Conservation (phyloP, 148 eudicot species). For the Chenopodium berlandieri region DNA sequence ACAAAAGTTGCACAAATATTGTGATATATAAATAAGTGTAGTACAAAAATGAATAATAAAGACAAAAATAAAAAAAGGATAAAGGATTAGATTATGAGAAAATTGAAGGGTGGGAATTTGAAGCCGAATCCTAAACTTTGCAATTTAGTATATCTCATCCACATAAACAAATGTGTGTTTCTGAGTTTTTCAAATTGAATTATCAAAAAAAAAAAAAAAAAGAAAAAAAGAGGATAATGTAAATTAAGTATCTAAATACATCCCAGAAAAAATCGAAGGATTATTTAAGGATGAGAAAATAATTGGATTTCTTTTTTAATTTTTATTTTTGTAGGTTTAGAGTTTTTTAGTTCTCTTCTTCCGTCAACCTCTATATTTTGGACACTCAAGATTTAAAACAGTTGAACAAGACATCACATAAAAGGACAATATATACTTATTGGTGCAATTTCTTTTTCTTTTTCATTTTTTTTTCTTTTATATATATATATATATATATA, state of each 20-base stretch:
- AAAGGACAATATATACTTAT: slow-evolving; percentile 17
- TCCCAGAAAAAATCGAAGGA: neutral
- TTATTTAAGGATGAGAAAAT: neutral
- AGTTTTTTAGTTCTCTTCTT: neutral
- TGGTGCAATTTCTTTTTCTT: no score
- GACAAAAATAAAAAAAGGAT: slow-evolving; percentile 25
- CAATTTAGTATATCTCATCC: slow-evolving; percentile 45
- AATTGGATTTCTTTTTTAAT: neutral
- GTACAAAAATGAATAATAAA: slow-evolving; percentile 5
- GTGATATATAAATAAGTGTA: slow-evolving; percentile 21
- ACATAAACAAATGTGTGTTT: slow-evolving; percentile 62
- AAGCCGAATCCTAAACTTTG: slow-evolving; percentile 41
- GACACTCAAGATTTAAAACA: neutral
- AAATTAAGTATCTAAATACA: neutral
- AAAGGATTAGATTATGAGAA: slow-evolving; percentile 31
- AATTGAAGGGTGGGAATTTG: slow-evolving; percentile 61
- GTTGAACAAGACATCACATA: slow-evolving; percentile 21
- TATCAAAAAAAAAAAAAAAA: slow-evolving; percentile 7
- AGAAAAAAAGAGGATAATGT: neutral
- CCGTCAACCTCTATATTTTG: neutral
- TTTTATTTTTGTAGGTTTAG: no score
- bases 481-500: no score
- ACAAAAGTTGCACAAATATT: slow-evolving; percentile 17
- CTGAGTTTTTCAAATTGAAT: slow-evolving; percentile 30
- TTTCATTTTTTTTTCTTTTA: no score